Base-by-base conservation (phyloP, 306 rosid genomes). In the Lathyrus tuberosus region DNA sequence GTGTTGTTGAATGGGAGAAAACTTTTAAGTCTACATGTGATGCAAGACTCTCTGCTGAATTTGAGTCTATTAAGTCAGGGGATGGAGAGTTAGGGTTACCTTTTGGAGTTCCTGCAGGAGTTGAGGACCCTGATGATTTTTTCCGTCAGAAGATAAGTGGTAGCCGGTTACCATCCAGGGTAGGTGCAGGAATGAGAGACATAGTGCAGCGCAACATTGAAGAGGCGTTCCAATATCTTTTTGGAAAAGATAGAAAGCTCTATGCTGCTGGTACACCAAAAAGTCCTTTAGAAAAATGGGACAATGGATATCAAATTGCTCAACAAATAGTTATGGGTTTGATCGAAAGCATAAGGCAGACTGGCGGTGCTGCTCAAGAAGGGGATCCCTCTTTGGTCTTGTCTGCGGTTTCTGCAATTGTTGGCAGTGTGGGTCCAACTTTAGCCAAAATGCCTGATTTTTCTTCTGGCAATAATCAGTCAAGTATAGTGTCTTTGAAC, bases 321-420 rank as follows among this genome's bases (percentile, higher is more conserved):
- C 97, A 86, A 72, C 85, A 82, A 62, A 83, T 88, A 75, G 90
- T 85, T 44, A 63, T 74, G 64, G 91, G 90, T 41, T 60, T 94
- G 69, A 94, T 91, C 76, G 96, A 94, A 26, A 85, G 96, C 80
- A 86, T 94, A 66, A 83, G 89, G 87, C 96, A 94, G 75, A 94
- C 99, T 37, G 97, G 96, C 40, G 99, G 97, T 78, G 99, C 99
- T 76, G 99, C 99, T 75, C 99, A 94, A 79, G 99, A 94, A 82
- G 99, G 99, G 38, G 99, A 94, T 58, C 97, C 99, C 17, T 85
- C 96, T 69, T 83, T 94, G 87, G 97, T 94, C 26, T 80, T 90
- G 72, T 94, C 91, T 84, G 97, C 97, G 15, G 86, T 94, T 81
- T 84, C 95, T 78, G 96, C 92, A 74, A 91, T 94, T 77, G 87